Evolutionary conservation across 306 rosid genomes (phyloP), one percentile per base, ranked within the genome.

Genomic region (Prinsepia uniflora): DNA sequence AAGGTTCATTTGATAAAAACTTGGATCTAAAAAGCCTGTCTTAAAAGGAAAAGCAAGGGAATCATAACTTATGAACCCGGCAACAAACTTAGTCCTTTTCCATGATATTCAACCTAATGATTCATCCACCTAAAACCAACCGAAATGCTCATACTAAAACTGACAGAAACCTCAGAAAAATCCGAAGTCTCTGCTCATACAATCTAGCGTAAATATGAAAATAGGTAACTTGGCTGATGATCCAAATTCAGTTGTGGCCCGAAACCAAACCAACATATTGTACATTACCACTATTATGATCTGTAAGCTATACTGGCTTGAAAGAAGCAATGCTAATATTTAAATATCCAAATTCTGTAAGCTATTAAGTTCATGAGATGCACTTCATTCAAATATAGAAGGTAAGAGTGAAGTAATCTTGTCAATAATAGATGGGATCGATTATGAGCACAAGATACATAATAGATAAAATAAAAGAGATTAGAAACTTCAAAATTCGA

Each of bases 1-100:
- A 75, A 84, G 40, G 19, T 7, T 13, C 19, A 24, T 57, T 30
- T 48, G 30, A 66, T 44, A 30, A 46, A 63, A 57, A 59, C 5
- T 22, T 10, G 62, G 52, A 8, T 41, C 36, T 18, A 30, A 30
- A 30, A 11, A 44, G 6, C n/a, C 19, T 30, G 1, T 30, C 36
- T 30, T 30, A 30, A 30, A 30, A 30, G 36, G 36, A 30, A 30
- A 30, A 30, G 36, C 8, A 48, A 48, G 17, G 43, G 13, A 22
- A 66, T 24, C 17, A 22, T 7, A 65, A 46, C 22, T 48, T 30
- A 19, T 20, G 4, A 22, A 46, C 18, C 7, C 41, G 53, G 22
- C 41, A 57, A 13, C 3, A 30, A 57, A 17, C 42, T n/a, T 24
- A 12, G 17, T 30, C 42, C 42, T 10, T 56, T 22, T 56, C 61